phyloP scores from a whole-genome alignment of 163 green algal species.

The Chloromonas sp. region DNA sequence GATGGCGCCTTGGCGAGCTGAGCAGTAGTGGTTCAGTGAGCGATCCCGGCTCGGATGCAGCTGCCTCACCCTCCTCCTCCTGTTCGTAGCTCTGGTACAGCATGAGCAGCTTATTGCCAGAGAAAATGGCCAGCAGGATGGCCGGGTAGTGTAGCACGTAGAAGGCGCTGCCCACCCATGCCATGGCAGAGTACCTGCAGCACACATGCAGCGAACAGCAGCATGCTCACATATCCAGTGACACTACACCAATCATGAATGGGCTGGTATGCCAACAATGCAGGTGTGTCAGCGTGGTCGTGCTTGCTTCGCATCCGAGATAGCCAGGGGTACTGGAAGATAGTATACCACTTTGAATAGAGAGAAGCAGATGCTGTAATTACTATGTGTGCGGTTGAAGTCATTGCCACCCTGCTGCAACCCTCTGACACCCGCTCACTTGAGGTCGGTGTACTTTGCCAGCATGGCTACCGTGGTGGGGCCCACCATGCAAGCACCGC shows the following conservation, averaged over 20 bases:
- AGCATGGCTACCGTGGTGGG: slow-evolving; percentile 32
- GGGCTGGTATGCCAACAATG: background rate
- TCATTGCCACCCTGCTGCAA: no score
- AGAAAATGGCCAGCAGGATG: slow-evolving; percentile 23
- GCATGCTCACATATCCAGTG: background rate
- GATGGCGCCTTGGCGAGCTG: no score
- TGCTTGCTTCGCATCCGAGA: background rate
- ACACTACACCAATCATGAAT: background rate
- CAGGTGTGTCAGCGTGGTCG: background rate
- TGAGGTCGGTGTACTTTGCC: slow-evolving; percentile 24
- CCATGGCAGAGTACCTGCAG: slow-evolving; percentile 34
- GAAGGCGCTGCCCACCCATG: slow-evolving; percentile 28
- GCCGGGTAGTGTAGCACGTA: slow-evolving; percentile 37
- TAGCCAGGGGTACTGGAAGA: no score
- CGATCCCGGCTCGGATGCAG: no score
- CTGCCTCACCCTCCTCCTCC: no score
- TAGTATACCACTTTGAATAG: no score
- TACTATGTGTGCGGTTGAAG: no score
- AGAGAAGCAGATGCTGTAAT: no score
- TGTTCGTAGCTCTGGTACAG: background rate
- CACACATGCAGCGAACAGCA: background rate
- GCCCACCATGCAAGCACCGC: slow-evolving; percentile 41
- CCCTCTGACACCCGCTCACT: slow-evolving; percentile 9
- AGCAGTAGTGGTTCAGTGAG: no score
- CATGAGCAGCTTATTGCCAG: slow-evolving; percentile 19